Conservation (phyloP, 768 basidiomycete species). For the Erythrobasidium yunnanense region DNA sequence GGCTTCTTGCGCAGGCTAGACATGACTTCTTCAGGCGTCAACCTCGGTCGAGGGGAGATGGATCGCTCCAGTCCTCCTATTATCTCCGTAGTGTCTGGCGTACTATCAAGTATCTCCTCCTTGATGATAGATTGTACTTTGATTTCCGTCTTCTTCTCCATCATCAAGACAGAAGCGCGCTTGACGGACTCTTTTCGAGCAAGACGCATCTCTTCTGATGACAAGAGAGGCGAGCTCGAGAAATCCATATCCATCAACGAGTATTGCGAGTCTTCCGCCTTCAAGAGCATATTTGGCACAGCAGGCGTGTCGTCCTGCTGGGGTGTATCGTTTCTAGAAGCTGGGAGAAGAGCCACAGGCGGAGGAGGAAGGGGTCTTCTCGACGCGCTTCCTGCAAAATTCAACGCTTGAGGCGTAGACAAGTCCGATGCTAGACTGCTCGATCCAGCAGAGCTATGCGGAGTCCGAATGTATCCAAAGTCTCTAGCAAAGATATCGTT, state of each 20-base stretch:
- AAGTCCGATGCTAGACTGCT: not conserved
- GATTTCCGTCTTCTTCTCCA: too few relatives aligned
- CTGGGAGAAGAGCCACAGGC: not conserved
- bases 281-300: too few relatives aligned
- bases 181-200: conserved; percentile 20
- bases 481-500: conserved; percentile 3
- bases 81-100: too few relatives aligned
- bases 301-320: too few relatives aligned
- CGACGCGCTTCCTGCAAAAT: not conserved
- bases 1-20: not conserved
- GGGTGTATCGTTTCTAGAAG: too few relatives aligned
- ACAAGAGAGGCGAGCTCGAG: not conserved
- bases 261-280: conserved; percentile 13
- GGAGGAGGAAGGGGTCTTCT: conserved; percentile 18
- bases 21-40: conserved; percentile 14
- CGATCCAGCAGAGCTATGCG: not conserved
- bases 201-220: conserved; percentile 11
- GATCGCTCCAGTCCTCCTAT: not conserved
- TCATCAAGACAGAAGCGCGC: too few relatives aligned
- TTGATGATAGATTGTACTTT: too few relatives aligned
- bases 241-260: conserved; percentile 16
- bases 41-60: not conserved
- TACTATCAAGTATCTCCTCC: too few relatives aligned
- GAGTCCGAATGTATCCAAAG: conserved; percentile 6
- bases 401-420: conserved; percentile 14